Percentiles rank a stretch among this genome's conserved stretches.
Evolutionary conservation across 495 filamentous ascomycete species (phyloP).

Genomic region (Amphirosellinia nigrospora): DNA sequence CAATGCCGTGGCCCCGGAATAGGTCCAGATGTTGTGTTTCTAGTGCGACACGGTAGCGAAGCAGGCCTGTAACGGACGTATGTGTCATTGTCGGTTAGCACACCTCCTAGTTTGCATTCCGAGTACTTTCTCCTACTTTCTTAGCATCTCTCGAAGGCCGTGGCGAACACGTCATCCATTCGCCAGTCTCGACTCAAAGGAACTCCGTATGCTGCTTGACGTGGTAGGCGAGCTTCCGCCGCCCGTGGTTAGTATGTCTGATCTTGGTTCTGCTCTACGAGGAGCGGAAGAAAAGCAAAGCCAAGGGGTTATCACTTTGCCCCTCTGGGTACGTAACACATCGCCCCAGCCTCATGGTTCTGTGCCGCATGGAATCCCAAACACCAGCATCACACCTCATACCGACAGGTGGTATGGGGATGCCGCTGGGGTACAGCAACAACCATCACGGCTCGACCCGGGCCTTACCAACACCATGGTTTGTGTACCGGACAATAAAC

Average conservation of each 20-base stretch:
- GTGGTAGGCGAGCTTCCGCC: background rate
- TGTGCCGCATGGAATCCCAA: background rate
- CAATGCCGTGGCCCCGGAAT: slow-evolving; percentile 29
- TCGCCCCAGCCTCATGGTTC: background rate
- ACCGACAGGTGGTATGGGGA: slow-evolving; percentile 10
- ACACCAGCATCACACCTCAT: background rate
- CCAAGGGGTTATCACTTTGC: background rate
- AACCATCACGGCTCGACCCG: slow-evolving; percentile 11
- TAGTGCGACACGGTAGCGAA: slow-evolving; percentile 16
- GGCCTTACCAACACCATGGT: background rate
- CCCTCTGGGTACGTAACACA: background rate
- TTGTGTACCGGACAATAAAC: background rate
- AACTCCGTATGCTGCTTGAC: slow-evolving; percentile 4
- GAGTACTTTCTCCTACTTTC: background rate
- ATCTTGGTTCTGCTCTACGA: background rate
- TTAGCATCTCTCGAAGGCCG: background rate
- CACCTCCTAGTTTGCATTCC: slow-evolving; percentile 8
- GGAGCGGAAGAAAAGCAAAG: slow-evolving; percentile 5
- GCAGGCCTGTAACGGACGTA: slow-evolving; percentile 11
- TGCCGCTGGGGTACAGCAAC: slow-evolving; percentile 9
- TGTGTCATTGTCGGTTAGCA: slow-evolving; percentile 17
- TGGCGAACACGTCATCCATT: slow-evolving; percentile 1
- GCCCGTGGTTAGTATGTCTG: background rate
- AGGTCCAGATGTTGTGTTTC: slow-evolving; percentile 11
- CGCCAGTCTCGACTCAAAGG: background rate